Evolutionary conservation across 345 rosid genomes (phyloP).

Genomic region (Raphanus sativus): DNA sequence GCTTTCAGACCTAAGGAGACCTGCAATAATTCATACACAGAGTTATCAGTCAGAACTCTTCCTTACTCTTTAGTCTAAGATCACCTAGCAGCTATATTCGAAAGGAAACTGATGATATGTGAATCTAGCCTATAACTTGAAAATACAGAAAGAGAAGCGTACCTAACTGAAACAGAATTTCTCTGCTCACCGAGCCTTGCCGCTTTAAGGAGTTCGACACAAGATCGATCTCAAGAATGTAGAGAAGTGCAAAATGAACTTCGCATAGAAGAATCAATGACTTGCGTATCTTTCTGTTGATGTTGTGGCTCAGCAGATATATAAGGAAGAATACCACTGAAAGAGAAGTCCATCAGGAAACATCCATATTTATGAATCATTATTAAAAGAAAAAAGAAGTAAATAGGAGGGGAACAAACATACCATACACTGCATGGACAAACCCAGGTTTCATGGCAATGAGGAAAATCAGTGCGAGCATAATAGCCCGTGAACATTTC

Average conservation of each 20-base stretch:
- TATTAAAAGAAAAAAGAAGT: slow-evolving; percentile 7
- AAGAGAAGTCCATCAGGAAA: slow-evolving; percentile 33
- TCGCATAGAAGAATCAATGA: slow-evolving; percentile 92
- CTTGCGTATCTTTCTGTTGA: slow-evolving; percentile 75
- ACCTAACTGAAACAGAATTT: slow-evolving; percentile 83
- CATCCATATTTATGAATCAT: slow-evolving; percentile 17
- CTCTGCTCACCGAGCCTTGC: slow-evolving; percentile 57
- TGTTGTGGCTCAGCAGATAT: slow-evolving; percentile 87
- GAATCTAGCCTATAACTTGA: slow-evolving; percentile 24
- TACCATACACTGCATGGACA: slow-evolving; percentile 91
- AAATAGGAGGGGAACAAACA: slow-evolving; percentile 29
- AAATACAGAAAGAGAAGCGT: slow-evolving; percentile 26
- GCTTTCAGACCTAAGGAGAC: slow-evolving; percentile 72
- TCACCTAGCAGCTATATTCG: slow-evolving; percentile 26
- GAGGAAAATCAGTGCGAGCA: slow-evolving; percentile 79
- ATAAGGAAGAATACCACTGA: slow-evolving; percentile 90
- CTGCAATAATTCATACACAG: slow-evolving; percentile 51
- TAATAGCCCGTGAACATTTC: slow-evolving; percentile 84
- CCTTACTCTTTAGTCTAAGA: slow-evolving; percentile 14
- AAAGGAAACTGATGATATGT: slow-evolving; percentile 27
- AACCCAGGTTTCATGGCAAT: slow-evolving; percentile 95
- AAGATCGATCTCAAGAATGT: slow-evolving; percentile 80
- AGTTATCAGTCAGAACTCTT: slow-evolving; percentile 17
- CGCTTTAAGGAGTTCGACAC: slow-evolving; percentile 61
- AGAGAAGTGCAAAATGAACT: slow-evolving; percentile 86